These are phyloP conservation scores for Pichia scutulata DNA, from an alignment of 805 yeast genomes.

Conservation along the genomic window DNA sequence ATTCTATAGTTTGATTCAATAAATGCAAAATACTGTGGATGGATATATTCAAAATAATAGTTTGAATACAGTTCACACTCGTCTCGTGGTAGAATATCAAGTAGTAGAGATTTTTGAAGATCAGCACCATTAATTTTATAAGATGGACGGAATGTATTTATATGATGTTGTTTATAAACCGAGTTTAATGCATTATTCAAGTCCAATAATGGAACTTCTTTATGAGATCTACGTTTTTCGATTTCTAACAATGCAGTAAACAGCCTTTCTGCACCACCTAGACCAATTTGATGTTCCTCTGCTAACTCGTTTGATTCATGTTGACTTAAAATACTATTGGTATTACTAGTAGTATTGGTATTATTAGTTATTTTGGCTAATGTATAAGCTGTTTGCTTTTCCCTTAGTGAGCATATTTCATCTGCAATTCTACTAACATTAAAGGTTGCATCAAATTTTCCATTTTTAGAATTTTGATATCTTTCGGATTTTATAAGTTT, in stretches of 20 bases:
- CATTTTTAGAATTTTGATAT: not conserved
- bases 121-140: constrained; percentile 1
- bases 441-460: not conserved
- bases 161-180: not conserved
- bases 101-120: constrained; percentile 6
- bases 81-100: constrained; percentile 20
- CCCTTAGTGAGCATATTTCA: not conserved
- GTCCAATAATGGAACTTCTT: constrained; percentile 1
- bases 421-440: constrained; percentile 14
- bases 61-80: constrained; percentile 27
- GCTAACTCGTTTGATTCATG: not conserved
- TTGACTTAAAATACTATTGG: not conserved
- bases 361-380: not conserved
- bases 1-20: constrained; percentile 22
- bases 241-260: constrained; percentile 13
- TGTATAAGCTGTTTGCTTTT: not conserved
- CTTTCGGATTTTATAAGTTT: not conserved
- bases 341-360: too few relatives aligned
- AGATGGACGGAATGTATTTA: not conserved
- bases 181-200: not conserved
- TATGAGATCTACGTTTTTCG: constrained; percentile 7
- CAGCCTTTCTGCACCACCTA: constrained; percentile 12
- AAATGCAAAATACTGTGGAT: constrained; percentile 31
- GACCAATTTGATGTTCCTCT: constrained; percentile 12
- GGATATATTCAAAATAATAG: constrained; percentile 29